phyloP scores from a whole-genome alignment of 2,329 filamentous ascomycete species.

The Helotiales sp. region DNA sequence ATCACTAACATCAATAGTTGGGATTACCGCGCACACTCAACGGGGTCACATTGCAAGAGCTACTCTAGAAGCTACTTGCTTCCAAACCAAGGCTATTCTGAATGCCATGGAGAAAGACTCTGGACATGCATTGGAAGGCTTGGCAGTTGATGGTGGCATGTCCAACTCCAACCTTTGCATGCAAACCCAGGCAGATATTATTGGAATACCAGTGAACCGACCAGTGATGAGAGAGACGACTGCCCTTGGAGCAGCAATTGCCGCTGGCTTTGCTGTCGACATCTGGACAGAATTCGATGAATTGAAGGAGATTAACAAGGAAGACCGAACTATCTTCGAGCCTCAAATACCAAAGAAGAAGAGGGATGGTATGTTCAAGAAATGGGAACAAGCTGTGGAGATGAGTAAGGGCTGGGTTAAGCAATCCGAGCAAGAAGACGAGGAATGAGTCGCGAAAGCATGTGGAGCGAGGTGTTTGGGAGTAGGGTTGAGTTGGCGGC shows the following conservation, averaged over 20 bases:
- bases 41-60: constrained; percentile 70
- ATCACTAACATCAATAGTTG: constrained; percentile 43
- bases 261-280: constrained; percentile 74
- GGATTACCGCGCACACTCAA: constrained; percentile 69
- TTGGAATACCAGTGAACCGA: constrained; percentile 75
- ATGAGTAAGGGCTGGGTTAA: constrained; percentile 74
- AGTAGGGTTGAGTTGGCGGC: background rate
- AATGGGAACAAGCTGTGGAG: constrained; percentile 75
- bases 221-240: constrained; percentile 84
- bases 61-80: constrained; percentile 71
- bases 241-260: constrained; percentile 77
- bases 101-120: constrained; percentile 73
- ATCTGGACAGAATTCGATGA: constrained; percentile 76
- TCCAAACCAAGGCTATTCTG: constrained; percentile 72
- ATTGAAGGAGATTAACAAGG: constrained; percentile 68
- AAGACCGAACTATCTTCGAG: constrained; percentile 68
- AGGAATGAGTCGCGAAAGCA: background rate
- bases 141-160: constrained; percentile 73
- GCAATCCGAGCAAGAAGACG: constrained; percentile 4
- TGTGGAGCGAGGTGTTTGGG: background rate
- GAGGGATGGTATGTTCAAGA: constrained; percentile 63
- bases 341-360: constrained; percentile 62
- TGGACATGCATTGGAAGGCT: constrained; percentile 60
- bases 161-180: constrained; percentile 71
- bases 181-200: constrained; percentile 80